Evolutionary conservation across 495 filamentous ascomycete species (phyloP), one percentile per base, ranked within the genome.

Genomic region (Annulohypoxylon maeteangense): DNA sequence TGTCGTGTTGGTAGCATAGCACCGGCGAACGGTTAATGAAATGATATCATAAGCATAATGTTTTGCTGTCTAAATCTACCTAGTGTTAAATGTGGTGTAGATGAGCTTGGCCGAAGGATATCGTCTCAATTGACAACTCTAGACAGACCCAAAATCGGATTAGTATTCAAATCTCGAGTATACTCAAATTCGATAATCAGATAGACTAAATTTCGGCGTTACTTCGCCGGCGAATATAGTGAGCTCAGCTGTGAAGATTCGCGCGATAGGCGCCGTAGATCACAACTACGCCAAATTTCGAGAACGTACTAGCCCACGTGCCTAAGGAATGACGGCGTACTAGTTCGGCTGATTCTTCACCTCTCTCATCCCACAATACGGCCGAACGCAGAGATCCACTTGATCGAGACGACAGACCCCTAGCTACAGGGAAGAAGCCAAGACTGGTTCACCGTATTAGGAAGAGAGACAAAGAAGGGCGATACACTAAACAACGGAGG

Each of bases 1-100:
- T 54, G n/a, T 61, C 47, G 23, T 54, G n/a, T 61, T 55, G 23
- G 40, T 60, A 53, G 67, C 67, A 55, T 55, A 57, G 58, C 29
- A 18, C 57, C 23, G 36, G 45, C 38, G 20, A 38, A 38, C 27
- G 27, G 55, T 65, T 54, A 69, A 58, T 59, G 65, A 65, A 60
- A 61, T 61, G 67, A 70, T 70, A 65, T 62, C 29, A 70, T 23
- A 23, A 63, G 27, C 16, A 36, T 54, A 23, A 12, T 11, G 22
- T 31, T 14, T 7, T 23, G 36, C 12, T 23, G 12, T 12, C 31
- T 7, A 44, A 57, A 34, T 20, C 29, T 20, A 32, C 47, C 14
- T 29, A 14, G 47, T 14, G 18, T 7, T 14, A 48, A 48, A 25
- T 12, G 45, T 23, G 25, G 18, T 20, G 3, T 48, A 48, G 20